Conservation (phyloP, 1,284 basidiomycete genomes). For the Lignosus rhinocerotis region DNA sequence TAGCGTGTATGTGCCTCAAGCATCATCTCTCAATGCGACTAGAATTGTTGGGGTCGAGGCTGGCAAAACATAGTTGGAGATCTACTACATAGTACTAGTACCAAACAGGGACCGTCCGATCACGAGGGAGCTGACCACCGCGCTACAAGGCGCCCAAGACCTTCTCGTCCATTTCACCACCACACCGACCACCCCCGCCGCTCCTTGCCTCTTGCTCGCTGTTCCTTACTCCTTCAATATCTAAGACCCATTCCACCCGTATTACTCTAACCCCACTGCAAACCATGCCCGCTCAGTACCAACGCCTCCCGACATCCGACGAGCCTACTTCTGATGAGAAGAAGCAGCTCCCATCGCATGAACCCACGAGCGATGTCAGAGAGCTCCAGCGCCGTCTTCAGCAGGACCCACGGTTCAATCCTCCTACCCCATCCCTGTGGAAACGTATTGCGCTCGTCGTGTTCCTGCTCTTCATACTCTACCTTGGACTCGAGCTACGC, state of each 20-base stretch:
- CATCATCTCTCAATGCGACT: too few relatives aligned
- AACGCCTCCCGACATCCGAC: conserved; percentile 16
- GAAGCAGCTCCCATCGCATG: conserved; percentile 14
- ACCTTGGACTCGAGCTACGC: conserved; percentile 42
- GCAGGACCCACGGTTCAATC: conserved; percentile 45
- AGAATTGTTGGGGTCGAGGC: too few relatives aligned
- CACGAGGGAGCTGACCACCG: too few relatives aligned
- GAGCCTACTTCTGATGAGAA: not conserved
- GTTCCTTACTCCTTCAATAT: not conserved
- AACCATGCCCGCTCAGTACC: conserved; percentile 18
- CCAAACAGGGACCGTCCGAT: too few relatives aligned
- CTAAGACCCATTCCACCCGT: not conserved
- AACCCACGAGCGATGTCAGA: conserved; percentile 30
- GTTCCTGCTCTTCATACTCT: conserved; percentile 44
- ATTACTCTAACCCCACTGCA: not conserved
- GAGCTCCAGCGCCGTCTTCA: conserved; percentile 27
- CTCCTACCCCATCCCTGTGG: conserved; percentile 45
- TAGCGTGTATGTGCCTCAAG: too few relatives aligned
- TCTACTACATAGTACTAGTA: too few relatives aligned
- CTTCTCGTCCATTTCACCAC: not conserved
- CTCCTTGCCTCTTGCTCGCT: not conserved
- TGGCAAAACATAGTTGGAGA: too few relatives aligned
- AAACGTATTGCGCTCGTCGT: conserved; percentile 49
- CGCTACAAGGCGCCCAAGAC: not conserved
- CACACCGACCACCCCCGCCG: not conserved